These are phyloP conservation scores for Talaromyces borbonicus DNA, from an alignment of 495 filamentous ascomycete genomes.

Conservation along the genomic window DNA sequence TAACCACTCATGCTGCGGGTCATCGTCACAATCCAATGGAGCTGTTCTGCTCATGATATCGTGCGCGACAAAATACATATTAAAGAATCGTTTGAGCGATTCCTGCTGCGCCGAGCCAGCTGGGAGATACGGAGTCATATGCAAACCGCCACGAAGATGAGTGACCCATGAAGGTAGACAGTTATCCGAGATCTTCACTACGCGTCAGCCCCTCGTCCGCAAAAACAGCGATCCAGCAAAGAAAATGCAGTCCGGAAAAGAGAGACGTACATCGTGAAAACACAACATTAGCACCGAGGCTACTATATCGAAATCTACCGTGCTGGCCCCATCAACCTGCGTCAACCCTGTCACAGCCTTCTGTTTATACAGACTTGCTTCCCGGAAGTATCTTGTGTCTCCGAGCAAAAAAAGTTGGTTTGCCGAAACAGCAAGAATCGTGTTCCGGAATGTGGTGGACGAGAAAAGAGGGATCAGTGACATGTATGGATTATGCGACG, in stretches of 20 bases:
- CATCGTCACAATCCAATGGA: neutral
- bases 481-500: conserved; percentile 13
- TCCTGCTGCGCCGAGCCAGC: neutral
- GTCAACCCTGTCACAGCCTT: conserved; percentile 10
- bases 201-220: neutral
- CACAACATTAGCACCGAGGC: conserved; percentile 16
- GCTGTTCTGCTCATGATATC: conserved; percentile 15
- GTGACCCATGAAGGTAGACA: conserved; percentile 14
- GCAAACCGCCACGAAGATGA: conserved; percentile 10
- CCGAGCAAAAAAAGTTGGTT: conserved; percentile 13
- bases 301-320: conserved; percentile 8
- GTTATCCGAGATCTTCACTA: conserved; percentile 13
- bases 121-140: conserved; percentile 5
- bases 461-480: conserved; percentile 11
- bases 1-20: conserved; percentile 5
- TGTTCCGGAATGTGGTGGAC: conserved; percentile 10
- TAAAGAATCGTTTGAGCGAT: conserved; percentile 10
- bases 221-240: neutral
- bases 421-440: conserved; percentile 12
- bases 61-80: conserved; percentile 17
- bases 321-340: conserved; percentile 6
- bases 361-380: conserved; percentile 9
- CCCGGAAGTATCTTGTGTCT: neutral
- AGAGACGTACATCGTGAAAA: conserved; percentile 13
- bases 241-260: neutral